Base-by-base conservation (phyloP, 2,329 filamentous ascomycete genomes). In the Xylaria arbuscula region DNA sequence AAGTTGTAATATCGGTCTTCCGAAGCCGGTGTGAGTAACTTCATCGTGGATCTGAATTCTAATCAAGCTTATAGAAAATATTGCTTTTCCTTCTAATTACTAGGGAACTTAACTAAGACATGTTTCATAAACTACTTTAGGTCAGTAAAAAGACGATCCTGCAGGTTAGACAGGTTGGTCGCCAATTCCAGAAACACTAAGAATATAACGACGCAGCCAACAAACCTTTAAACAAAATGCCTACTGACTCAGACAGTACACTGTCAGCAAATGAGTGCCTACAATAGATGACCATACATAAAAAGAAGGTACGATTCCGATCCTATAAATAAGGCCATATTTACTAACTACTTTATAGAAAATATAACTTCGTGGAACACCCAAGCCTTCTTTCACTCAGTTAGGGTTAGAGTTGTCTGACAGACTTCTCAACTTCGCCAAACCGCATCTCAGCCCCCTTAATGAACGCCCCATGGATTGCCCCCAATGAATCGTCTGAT, bases 401-500 rank as follows among this genome's bases (percentile, higher is more conserved):
- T 4, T 38, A 10, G 2, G 32, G 8, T n/a, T 7, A 13, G 7
- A n/a, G 38, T 57, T 11, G 36, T n/a, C 3, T 24, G 54, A 56
- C 36, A 2, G 19, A 24, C 38, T 19, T n/a, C 32, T 45, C 38
- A 13, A 15, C 22, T 9, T 47, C 8, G 38, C 19, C 22, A 57
- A 56, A 10, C 13, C 13, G 13, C 6, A 40, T 9, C 19, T 8
- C 1, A 19, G n/a, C 32, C 22, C 22, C 8, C 15, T 8, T 2
- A 11, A 2, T n/a, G n/a, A n/a, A n/a, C n/a, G n/a, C 5, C 15
- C 4, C 11, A 42, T n/a, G 32, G 6, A 1, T 9, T 57, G 1
- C 17, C 7, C 10, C 40, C 13, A 51, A 66, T 66, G 59, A 9
- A 34, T n/a, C 47, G 6, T 15, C 36, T 53, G 28, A 28, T 28